A percentile compares a stretch with the other conserved stretches of the same genome.
These are phyloP conservation scores for Entoloma clypeatum DNA, from an alignment of 1,284 basidiomycete species.

Conservation along the genomic window DNA sequence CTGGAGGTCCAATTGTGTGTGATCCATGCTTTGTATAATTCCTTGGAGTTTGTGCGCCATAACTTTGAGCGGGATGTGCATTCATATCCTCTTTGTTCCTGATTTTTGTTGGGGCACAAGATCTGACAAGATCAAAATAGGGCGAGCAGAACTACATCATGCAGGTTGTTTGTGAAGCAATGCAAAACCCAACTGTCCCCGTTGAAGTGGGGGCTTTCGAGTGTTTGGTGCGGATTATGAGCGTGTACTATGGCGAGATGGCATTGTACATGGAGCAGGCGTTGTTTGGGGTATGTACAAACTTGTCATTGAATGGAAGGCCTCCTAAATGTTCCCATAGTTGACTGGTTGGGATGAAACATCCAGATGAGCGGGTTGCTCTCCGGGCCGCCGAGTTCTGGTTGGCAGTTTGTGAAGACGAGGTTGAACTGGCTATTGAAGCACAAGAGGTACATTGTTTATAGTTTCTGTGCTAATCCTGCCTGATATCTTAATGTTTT, in stretches of 20 bases:
- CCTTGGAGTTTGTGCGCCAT: constrained; percentile 93
- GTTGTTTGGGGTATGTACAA: constrained; percentile 78
- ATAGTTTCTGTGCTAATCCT: too few species aligned
- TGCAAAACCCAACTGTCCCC: constrained; percentile 72
- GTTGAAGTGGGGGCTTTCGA: constrained; percentile 93
- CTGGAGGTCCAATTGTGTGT: constrained; percentile 90
- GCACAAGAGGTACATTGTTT: constrained; percentile 67
- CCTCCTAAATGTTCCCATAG: constrained; percentile 39
- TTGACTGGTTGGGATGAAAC: constrained; percentile 97
- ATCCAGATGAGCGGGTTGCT: constrained; percentile 85
- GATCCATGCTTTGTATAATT: constrained; percentile 90
- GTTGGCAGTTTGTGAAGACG: constrained; percentile 98
- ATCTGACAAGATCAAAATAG: too few species aligned
- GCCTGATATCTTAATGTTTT: too few species aligned
- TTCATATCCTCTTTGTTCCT: constrained; percentile 13
- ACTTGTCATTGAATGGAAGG: constrained; percentile 10
- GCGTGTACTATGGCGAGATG: constrained; percentile 98
- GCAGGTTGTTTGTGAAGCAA: constrained; percentile 99
- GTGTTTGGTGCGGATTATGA: too few species aligned
- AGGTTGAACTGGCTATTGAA: constrained; percentile 87
- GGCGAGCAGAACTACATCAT: constrained; percentile 99
- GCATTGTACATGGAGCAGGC: constrained; percentile 98
- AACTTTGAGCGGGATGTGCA: constrained; percentile 95
- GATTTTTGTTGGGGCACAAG: constrained; percentile 13
- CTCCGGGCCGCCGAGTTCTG: constrained; percentile 98